Evolutionary conservation across 2,329 filamentous ascomycete genomes (phyloP).

Genomic region (Delphinella strobiligena): DNA sequence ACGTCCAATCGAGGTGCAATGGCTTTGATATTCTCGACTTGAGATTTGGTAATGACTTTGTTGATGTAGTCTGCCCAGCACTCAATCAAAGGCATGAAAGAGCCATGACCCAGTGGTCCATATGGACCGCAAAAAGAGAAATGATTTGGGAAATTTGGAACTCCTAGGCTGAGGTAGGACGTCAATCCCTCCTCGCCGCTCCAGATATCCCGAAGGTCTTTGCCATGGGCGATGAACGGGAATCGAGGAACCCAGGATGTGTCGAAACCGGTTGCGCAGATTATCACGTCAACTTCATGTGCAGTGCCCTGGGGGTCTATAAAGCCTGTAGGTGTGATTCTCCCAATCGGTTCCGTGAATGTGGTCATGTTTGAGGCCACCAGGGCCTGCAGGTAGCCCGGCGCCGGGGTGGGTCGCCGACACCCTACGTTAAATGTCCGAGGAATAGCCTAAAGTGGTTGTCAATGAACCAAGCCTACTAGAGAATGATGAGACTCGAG

Average conservation of each 20-base stretch:
- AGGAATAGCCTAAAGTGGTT: no score
- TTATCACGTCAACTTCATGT: constrained; percentile 23
- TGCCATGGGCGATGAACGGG: constrained; percentile 17
- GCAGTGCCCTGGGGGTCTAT: constrained; percentile 18
- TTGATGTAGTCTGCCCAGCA: constrained; percentile 29
- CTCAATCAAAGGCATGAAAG: constrained; percentile 30
- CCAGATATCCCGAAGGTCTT: constrained; percentile 26
- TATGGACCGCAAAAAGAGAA: constrained; percentile 17
- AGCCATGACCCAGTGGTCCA: constrained; percentile 28
- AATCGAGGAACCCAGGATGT: constrained; percentile 19
- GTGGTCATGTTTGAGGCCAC: constrained; percentile 20
- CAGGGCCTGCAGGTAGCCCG: constrained; percentile 31
- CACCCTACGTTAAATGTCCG: constrained; percentile 32
- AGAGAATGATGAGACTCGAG: no score
- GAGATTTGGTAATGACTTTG: constrained; percentile 26
- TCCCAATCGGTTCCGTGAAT: constrained; percentile 21
- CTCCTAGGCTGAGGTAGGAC: constrained; percentile 28
- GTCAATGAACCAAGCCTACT: no score
- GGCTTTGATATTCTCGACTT: constrained; percentile 24
- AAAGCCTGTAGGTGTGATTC: constrained; percentile 20
- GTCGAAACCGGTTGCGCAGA: constrained; percentile 27
- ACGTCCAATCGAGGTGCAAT: constrained; percentile 14
- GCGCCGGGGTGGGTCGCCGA: constrained; percentile 29
- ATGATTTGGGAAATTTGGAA: constrained; percentile 31
- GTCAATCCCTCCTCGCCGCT: constrained; percentile 21